These are phyloP conservation scores for Fonsecaea multimorphosa DNA, from an alignment of 2,329 filamentous ascomycete species.

Conservation along the genomic window DNA sequence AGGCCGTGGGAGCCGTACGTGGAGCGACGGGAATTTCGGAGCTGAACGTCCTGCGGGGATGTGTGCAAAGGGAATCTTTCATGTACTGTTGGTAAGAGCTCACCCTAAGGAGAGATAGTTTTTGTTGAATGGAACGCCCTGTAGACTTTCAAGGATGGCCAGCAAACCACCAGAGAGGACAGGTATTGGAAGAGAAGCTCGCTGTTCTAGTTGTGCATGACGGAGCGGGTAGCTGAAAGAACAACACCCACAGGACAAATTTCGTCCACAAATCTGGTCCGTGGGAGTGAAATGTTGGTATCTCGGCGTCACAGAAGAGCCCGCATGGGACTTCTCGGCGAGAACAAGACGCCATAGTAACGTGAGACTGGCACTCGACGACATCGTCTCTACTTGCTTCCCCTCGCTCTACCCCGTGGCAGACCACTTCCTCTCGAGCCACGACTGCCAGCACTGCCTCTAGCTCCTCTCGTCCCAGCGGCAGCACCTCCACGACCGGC, in stretches of 20 bases:
- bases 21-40: neutral
- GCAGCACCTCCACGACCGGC: conserved; percentile 27
- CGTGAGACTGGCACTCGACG: neutral
- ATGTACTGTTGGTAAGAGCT: neutral
- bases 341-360: neutral
- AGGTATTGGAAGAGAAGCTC: neutral
- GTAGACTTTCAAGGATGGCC: neutral
- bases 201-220: neutral
- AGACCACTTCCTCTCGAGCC: conserved; percentile 34
- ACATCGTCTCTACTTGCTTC: conserved; percentile 43
- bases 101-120: neutral
- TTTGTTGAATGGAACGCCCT: neutral
- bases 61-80: neutral
- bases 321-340: neutral
- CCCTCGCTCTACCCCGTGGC: conserved; percentile 47
- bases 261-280: neutral
- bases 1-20: neutral
- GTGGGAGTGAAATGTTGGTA: neutral
- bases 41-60: neutral
- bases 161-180: neutral
- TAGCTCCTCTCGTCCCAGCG: conserved; percentile 38
- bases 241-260: neutral
- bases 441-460: conserved; percentile 40
- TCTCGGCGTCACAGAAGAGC: neutral
- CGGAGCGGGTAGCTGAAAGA: neutral